Percentiles rank a stretch among this genome's conserved stretches.
Evolutionary conservation across 805 yeast genomes (phyloP).

Genomic region (Nakazawaea anatomiae): DNA sequence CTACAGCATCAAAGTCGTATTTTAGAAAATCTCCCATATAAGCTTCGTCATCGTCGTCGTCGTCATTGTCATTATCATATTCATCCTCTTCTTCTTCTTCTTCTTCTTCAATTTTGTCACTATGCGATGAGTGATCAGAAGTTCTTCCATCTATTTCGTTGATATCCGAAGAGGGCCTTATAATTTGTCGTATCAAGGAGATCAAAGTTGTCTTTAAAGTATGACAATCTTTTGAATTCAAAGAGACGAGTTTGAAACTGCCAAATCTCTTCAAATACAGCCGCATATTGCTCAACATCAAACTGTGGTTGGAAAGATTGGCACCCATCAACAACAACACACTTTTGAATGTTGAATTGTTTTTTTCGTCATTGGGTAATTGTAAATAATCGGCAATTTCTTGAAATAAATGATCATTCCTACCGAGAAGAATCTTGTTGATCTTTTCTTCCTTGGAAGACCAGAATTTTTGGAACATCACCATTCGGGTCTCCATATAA

Average conservation of each 20-base stretch:
- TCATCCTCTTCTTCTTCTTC: conserved; percentile 8
- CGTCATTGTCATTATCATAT: conserved; percentile 14
- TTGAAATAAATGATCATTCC: conserved; percentile 29
- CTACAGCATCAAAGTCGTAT: conserved; percentile 20
- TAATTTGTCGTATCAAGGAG: conserved; percentile 25
- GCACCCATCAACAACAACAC: conserved; percentile 36
- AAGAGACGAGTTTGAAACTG: conserved; percentile 20
- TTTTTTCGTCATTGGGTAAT: background rate
- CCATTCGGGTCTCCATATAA: conserved; percentile 33
- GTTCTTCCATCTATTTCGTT: too few species aligned
- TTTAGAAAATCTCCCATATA: conserved; percentile 12
- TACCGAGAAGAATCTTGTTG: conserved; percentile 21
- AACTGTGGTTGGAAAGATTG: conserved; percentile 34
- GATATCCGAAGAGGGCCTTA: conserved; percentile 11
- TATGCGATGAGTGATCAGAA: too few species aligned
- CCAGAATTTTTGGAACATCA: conserved; percentile 35
- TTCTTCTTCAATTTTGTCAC: background rate
- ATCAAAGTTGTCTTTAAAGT: conserved; percentile 29
- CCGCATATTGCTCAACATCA: conserved; percentile 23
- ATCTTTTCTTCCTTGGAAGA: conserved; percentile 24
- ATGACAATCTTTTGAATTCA: conserved; percentile 31
- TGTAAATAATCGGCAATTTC: conserved; percentile 22
- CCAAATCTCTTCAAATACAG: conserved; percentile 12
- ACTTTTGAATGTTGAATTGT: conserved; percentile 22
- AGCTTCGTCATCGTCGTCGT: conserved; percentile 6